A percentile compares a stretch with the other conserved stretches of the same genome.
phyloP scores from a whole-genome alignment of 257 asterid genomes.

The Coffea eugenioides region DNA sequence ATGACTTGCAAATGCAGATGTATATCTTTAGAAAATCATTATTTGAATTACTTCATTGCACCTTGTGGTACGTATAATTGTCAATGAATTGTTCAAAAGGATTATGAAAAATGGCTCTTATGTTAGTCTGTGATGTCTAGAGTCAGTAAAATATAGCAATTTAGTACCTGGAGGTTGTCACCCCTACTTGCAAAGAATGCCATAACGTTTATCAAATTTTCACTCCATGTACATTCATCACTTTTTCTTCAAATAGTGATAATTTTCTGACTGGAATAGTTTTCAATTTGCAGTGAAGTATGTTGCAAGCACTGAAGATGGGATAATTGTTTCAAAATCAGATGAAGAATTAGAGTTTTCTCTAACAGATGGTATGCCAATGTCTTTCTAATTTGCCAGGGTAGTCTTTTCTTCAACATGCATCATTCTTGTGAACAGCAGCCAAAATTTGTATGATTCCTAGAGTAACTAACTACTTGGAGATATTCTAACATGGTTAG shows the following conservation, averaged over 20 bases:
- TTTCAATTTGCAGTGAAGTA: conserved; percentile 43
- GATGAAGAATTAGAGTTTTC: conserved; percentile 46
- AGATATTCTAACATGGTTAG: conserved; percentile 22
- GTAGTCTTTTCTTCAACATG: neutral
- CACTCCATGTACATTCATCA: neutral
- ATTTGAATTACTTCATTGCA: too few species aligned
- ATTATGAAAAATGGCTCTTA: neutral
- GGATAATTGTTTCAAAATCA: conserved; percentile 35
- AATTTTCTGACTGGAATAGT: neutral
- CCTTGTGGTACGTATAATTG: too few species aligned
- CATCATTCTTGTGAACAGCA: neutral
- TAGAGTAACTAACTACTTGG: neutral
- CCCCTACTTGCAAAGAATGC: too few species aligned
- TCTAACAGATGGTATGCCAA: conserved; percentile 36
- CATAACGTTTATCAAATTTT: too few species aligned
- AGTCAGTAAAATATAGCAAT: too few species aligned
- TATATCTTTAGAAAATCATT: too few species aligned
- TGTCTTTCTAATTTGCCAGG: neutral
- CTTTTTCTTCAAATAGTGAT: neutral
- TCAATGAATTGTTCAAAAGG: too few species aligned
- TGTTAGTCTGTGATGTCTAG: too few species aligned
- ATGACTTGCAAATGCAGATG: too few species aligned
- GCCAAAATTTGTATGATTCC: neutral
- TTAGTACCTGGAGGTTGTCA: too few species aligned
- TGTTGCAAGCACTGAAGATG: conserved; percentile 37